Conservation (phyloP, 495 filamentous ascomycete species). For the Darksidea phi region DNA sequence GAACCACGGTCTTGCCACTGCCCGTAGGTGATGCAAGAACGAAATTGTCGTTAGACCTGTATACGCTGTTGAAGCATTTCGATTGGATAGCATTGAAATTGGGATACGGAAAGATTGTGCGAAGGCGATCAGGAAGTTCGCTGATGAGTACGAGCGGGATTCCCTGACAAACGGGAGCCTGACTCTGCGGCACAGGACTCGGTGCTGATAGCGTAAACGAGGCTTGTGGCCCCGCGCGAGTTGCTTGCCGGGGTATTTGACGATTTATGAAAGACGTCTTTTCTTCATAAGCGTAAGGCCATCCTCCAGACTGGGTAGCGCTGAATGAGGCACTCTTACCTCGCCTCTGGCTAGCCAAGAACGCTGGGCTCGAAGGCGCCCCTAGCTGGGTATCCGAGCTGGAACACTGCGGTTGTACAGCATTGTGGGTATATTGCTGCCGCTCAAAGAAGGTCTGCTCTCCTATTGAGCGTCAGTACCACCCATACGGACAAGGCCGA, state of each 20-base stretch:
- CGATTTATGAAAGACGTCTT: neutral
- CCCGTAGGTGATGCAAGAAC: conserved; percentile 90
- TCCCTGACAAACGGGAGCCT: conserved; percentile 48
- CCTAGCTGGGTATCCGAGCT: conserved; percentile 28
- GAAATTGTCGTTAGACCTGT: conserved; percentile 74
- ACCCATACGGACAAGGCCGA: no score
- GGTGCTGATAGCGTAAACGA: no score
- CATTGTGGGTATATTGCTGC: conserved; percentile 15
- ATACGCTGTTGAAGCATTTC: conserved; percentile 73
- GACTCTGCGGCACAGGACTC: no score
- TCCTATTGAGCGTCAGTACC: no score
- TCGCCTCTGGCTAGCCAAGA: conserved; percentile 40
- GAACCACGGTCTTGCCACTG: conserved; percentile 86
- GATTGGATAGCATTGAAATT: conserved; percentile 93
- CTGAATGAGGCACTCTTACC: neutral
- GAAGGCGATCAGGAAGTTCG: conserved; percentile 73
- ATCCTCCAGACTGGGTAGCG: neutral
- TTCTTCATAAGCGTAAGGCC: neutral
- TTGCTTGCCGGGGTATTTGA: no score
- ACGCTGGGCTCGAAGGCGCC: conserved; percentile 41
- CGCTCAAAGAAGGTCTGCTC: no score
- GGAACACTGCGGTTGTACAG: conserved; percentile 8
- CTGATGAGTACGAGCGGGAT: conserved; percentile 72
- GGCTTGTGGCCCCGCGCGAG: no score
- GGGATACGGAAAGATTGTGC: conserved; percentile 73